A percentile compares a stretch with the other conserved stretches of the same genome.
Evolutionary conservation across 345 rosid genomes (phyloP).

Genomic region (Pelargonium nanum): DNA sequence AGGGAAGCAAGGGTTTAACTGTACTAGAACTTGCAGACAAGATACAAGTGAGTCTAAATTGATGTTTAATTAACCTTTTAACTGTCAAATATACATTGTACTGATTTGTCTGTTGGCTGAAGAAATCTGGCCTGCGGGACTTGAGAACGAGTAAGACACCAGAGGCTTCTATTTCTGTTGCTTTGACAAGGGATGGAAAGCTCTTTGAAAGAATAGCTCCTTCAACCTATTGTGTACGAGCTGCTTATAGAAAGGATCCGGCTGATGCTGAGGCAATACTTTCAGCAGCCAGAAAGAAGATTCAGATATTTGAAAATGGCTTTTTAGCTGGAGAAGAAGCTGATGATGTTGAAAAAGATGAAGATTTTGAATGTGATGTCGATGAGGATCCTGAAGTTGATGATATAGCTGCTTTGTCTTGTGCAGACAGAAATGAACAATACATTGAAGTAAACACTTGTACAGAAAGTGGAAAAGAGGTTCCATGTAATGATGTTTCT

Average conservation of each 20-base stretch:
- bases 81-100: background rate
- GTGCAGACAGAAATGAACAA: constrained; percentile 34
- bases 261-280: constrained; percentile 86
- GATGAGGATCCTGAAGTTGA: constrained; percentile 84
- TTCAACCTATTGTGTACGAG: constrained; percentile 89
- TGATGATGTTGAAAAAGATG: constrained; percentile 81
- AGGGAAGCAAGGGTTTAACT: constrained; percentile 88
- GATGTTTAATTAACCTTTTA: constrained; percentile 8
- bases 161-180: constrained; percentile 99
- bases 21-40: constrained; percentile 92
- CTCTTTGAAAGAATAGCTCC: constrained; percentile 99
- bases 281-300: constrained; percentile 83
- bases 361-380: constrained; percentile 78
- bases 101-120: constrained; percentile 9
- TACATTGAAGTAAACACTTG: constrained; percentile 30
- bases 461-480: constrained; percentile 36
- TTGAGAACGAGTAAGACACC: constrained; percentile 96
- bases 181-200: constrained; percentile 94
- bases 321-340: constrained; percentile 70
- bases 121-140: constrained; percentile 99
- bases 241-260: constrained; percentile 90
- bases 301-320: constrained; percentile 86
- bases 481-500: constrained; percentile 21
- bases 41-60: constrained; percentile 61
- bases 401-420: constrained; percentile 51